Conservation (phyloP, 257 asterid genomes). For the Haberlea rhodopensis region DNA sequence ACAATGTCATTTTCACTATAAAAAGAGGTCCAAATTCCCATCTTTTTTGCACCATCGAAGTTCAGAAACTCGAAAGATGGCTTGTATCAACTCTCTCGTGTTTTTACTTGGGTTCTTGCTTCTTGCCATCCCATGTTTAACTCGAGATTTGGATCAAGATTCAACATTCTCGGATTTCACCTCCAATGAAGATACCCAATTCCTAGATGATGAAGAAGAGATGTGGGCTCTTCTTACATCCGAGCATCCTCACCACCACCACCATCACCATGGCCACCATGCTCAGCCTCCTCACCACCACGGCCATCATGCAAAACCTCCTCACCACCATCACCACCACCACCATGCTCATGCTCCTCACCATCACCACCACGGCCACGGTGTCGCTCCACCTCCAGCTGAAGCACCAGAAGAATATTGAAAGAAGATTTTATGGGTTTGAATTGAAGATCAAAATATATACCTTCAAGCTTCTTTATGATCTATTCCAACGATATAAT, state of each 20-base stretch:
- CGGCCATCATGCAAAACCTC: conserved; percentile 1
- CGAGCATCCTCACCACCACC: not conserved
- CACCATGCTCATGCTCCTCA: too few relatives aligned
- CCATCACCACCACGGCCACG: too few relatives aligned
- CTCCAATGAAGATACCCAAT: not conserved
- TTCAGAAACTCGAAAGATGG: conserved; percentile 9
- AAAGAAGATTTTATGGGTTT: too few relatives aligned
- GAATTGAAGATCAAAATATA: too few relatives aligned
- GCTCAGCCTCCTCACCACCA: conserved; percentile 20
- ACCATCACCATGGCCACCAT: not conserved
- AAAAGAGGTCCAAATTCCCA: not conserved
- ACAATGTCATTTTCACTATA: not conserved
- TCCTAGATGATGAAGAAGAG: conserved; percentile 14
- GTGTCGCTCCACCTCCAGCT: too few relatives aligned
- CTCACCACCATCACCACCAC: not conserved
- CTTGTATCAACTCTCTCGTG: not conserved
- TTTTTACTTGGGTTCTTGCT: conserved; percentile 11
- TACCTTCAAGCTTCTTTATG: too few relatives aligned
- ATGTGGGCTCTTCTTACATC: conserved; percentile 13
- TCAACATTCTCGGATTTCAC: not conserved
- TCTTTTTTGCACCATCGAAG: not conserved
- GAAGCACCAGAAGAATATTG: too few relatives aligned
- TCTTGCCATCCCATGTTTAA: not conserved
- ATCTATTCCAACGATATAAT: too few relatives aligned
- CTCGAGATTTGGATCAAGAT: conserved; percentile 11